phyloP scores from a whole-genome alignment of 2,329 filamentous ascomycete species.

The Penicillium olsonii region DNA sequence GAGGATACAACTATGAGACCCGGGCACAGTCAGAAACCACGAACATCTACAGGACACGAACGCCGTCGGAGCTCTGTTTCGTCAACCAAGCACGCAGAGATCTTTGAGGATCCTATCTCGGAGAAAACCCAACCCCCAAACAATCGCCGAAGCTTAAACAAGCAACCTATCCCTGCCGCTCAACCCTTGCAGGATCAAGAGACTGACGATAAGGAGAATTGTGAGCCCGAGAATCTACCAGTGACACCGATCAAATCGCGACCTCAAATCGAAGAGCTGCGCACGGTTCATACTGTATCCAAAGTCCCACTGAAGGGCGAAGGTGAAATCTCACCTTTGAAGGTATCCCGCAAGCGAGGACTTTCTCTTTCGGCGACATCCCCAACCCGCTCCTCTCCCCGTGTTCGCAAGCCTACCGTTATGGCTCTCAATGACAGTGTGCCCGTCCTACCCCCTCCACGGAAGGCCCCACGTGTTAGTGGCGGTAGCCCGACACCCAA shows the following conservation, averaged over 20 bases:
- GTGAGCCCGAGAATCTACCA: slow-evolving; percentile 36
- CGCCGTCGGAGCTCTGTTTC: slow-evolving; percentile 13
- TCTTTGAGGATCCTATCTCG: slow-evolving; percentile 26
- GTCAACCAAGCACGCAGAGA: slow-evolving; percentile 14
- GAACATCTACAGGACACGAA: slow-evolving; percentile 7
- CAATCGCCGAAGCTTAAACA: neutral
- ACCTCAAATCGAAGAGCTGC: slow-evolving; percentile 47
- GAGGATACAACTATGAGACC: slow-evolving; percentile 13
- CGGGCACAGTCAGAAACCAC: slow-evolving; percentile 13
- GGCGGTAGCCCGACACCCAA: slow-evolving; percentile 23
- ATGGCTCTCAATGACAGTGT: slow-evolving; percentile 22
- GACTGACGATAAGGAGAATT: slow-evolving; percentile 34
- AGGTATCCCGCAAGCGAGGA: slow-evolving; percentile 48
- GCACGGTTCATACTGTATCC: slow-evolving; percentile 70
- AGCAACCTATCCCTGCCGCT: slow-evolving; percentile 1
- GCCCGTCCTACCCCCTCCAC: slow-evolving; percentile 31
- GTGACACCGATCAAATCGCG: slow-evolving; percentile 57
- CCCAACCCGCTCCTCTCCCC: slow-evolving; percentile 35
- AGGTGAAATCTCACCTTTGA: slow-evolving; percentile 52
- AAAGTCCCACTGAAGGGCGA: slow-evolving; percentile 75
- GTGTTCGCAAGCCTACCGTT: slow-evolving; percentile 26
- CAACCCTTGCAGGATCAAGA: slow-evolving; percentile 11
- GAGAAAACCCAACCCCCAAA: neutral
- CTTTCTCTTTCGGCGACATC: slow-evolving; percentile 55
- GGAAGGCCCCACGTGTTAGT: slow-evolving; percentile 24